Conservation (phyloP, 148 eudicot species). For the Suaeda aralocaspica region DNA sequence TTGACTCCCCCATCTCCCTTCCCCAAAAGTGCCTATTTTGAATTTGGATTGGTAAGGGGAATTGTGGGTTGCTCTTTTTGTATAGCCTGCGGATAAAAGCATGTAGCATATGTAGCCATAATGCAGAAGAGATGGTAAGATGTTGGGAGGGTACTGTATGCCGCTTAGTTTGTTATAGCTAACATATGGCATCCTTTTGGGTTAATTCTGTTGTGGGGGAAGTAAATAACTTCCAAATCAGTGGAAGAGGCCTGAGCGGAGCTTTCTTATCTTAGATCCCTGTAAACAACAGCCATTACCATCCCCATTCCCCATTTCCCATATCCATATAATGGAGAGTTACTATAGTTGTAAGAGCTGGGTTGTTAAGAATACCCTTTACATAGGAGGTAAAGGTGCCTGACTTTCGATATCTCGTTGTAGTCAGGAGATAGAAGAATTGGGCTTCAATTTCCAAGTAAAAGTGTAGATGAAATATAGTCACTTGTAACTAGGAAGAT, state of each 20-base stretch:
- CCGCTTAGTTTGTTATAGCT: slow-evolving; percentile 25
- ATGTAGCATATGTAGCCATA: slow-evolving; percentile 35
- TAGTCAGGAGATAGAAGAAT: neutral
- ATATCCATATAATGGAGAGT: slow-evolving; percentile 15
- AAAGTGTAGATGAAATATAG: neutral
- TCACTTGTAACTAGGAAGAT: neutral
- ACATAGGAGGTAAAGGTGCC: neutral
- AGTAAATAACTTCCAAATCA: slow-evolving; percentile 18
- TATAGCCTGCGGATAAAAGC: slow-evolving; percentile 43
- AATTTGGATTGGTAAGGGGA: slow-evolving; percentile 29
- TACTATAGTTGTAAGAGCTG: slow-evolving; percentile 1
- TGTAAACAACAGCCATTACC: slow-evolving; percentile 21
- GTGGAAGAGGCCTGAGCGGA: slow-evolving; percentile 15
- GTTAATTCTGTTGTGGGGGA: slow-evolving; percentile 11
- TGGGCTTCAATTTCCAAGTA: neutral
- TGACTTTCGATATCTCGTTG: neutral
- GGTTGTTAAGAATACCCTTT: neutral
- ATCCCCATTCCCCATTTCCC: too few relatives aligned
- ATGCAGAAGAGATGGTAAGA: slow-evolving; percentile 26
- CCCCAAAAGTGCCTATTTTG: slow-evolving; percentile 34
- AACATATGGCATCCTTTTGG: slow-evolving; percentile 22
- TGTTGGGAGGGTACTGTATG: slow-evolving; percentile 27
- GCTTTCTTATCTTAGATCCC: slow-evolving; percentile 21
- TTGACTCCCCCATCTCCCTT: slow-evolving; percentile 11
- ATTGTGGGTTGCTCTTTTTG: slow-evolving; percentile 35